Evolutionary conservation across 2,329 filamentous ascomycete species (phyloP).

Genomic region (Penicillium rolfsii): DNA sequence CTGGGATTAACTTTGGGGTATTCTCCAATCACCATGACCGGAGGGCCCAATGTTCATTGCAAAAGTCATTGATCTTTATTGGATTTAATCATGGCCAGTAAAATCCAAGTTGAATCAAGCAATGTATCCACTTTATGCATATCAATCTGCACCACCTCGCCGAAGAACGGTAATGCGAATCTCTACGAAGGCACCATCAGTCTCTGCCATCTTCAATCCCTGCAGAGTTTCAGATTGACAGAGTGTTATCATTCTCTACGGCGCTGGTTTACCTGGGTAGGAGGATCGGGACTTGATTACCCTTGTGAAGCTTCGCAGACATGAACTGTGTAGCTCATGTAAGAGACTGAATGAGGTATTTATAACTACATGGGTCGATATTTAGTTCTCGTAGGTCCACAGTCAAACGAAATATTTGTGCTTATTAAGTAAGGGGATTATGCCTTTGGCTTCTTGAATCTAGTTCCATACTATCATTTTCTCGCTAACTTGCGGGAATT

Average conservation of each 20-base stretch:
- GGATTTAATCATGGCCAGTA: no score
- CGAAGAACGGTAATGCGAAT: neutral
- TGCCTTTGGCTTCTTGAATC: neutral
- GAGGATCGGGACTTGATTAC: neutral
- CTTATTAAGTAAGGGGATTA: neutral
- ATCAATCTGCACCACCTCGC: neutral
- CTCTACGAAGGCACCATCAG: neutral
- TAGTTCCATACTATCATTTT: neutral
- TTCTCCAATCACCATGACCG: neutral
- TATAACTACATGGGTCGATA: neutral
- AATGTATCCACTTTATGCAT: neutral
- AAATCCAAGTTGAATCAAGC: no score
- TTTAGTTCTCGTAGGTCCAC: neutral
- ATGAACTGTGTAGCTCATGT: neutral
- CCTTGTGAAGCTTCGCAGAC: no score
- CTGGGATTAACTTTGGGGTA: neutral
- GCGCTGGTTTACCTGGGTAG: neutral
- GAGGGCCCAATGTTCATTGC: neutral
- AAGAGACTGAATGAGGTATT: no score
- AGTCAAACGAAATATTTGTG: neutral
- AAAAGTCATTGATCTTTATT: neutral
- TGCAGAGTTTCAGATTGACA: constrained; percentile 1
- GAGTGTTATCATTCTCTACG: neutral
- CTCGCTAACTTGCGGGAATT: neutral
- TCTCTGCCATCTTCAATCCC: constrained; percentile 1